phyloP scores from a whole-genome alignment of 805 yeast genomes.

The Metschnikowia cubensis region DNA sequence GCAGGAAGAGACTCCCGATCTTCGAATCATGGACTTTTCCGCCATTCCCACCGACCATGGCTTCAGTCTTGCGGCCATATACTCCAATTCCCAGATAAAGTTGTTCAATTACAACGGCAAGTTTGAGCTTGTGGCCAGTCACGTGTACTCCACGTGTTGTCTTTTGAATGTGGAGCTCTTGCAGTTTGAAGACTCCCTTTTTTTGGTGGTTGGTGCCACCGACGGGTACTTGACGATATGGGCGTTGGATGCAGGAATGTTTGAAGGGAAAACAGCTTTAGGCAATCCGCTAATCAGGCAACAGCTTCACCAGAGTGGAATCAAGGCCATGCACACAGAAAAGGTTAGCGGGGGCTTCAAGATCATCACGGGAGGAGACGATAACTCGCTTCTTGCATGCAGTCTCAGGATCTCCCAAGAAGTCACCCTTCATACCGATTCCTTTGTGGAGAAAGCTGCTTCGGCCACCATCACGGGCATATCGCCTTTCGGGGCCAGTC shows the following conservation, averaged over 20 bases:
- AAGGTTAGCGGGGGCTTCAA: constrained; percentile 15
- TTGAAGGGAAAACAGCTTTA: constrained; percentile 7
- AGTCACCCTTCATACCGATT: constrained; percentile 20
- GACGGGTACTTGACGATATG: constrained; percentile 76
- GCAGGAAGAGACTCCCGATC: constrained; percentile 61
- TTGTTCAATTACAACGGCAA: constrained; percentile 52
- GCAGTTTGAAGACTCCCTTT: constrained; percentile 20
- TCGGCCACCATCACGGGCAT: constrained; percentile 82
- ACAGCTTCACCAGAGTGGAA: constrained; percentile 79
- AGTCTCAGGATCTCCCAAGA: constrained; percentile 8
- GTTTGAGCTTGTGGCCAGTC: constrained; percentile 45
- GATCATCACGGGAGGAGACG: constrained; percentile 87
- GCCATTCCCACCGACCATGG: constrained; percentile 40
- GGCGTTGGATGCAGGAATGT: constrained; percentile 15
- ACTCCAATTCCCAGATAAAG: constrained; percentile 78
- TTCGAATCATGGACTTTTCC: constrained; percentile 84
- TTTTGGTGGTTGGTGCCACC: constrained; percentile 59
- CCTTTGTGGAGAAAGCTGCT: constrained; percentile 59
- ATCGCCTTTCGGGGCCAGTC: constrained; percentile 23
- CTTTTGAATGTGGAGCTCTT: constrained; percentile 58
- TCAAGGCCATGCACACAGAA: constrained; percentile 53
- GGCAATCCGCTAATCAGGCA: constrained; percentile 36
- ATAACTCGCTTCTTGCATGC: constrained; percentile 55
- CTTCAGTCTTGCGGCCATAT: constrained; percentile 62
- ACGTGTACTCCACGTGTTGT: constrained; percentile 71